Evolutionary conservation across 163 green algal genomes (phyloP).

Genomic region (Smithsoniella earleae): DNA sequence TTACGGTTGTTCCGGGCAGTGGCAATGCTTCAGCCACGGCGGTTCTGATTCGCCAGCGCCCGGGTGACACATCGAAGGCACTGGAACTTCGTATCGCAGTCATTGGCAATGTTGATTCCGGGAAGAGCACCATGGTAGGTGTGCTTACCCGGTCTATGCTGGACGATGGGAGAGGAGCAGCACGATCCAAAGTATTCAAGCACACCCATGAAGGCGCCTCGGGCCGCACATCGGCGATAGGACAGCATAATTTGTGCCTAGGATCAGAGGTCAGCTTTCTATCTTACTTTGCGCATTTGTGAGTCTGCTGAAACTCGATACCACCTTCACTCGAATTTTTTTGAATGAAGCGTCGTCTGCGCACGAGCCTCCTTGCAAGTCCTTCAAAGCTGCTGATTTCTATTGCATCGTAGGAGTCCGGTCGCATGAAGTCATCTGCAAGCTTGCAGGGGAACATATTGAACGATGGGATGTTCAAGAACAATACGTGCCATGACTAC

Average conservation of each 20-base stretch:
- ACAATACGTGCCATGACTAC: constrained; percentile 63
- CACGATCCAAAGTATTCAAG: constrained; percentile 83
- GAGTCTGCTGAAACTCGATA: too few species aligned
- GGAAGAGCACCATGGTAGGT: constrained; percentile 83
- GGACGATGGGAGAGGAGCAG: constrained; percentile 76
- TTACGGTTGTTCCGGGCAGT: neutral
- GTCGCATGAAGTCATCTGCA: too few species aligned
- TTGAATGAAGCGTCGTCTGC: too few species aligned
- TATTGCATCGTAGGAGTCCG: too few species aligned
- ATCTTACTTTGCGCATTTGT: too few species aligned
- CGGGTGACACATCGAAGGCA: constrained; percentile 28
- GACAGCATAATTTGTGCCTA: constrained; percentile 66
- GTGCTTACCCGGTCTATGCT: constrained; percentile 76
- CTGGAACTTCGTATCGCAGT: constrained; percentile 74
- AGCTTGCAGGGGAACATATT: constrained; percentile 60
- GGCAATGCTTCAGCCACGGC: constrained; percentile 31
- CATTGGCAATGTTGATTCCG: constrained; percentile 86
- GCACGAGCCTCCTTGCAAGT: too few species aligned
- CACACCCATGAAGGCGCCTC: constrained; percentile 76
- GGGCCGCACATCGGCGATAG: constrained; percentile 75
- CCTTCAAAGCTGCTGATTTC: too few species aligned
- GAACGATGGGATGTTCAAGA: constrained; percentile 72
- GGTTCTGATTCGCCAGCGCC: constrained; percentile 40
- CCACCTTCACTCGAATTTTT: too few species aligned
- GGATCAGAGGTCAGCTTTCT: neutral